Base-by-base conservation (phyloP, 2,329 filamentous ascomycete species). In the Paecilomyces formosus region DNA sequence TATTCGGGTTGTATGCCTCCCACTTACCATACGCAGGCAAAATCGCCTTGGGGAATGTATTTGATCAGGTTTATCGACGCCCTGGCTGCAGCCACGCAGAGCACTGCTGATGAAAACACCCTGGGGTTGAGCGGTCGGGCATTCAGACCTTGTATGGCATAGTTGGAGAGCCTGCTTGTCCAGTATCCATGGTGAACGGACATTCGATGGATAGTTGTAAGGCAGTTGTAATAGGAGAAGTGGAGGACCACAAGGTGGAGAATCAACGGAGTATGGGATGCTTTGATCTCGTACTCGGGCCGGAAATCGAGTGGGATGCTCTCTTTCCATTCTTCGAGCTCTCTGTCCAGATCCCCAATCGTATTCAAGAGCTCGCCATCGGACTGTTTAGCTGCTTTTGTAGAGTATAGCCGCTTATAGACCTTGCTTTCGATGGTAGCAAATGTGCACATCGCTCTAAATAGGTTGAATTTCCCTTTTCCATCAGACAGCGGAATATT, bases 151-250 rank as follows among this genome's bases (percentile, higher is more conserved):
- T 96, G 90, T 58, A 97, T 94, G 15, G 94, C 94, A 69, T 92
- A 97, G 68, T 97, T 93, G 39, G 92, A 96, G 49, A 99, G 77
- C 39, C 94, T 85, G 69, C 90, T 97, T 1, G 93, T 97, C 94
- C 94, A 99, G 76, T 96, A 97, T 13, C 94, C 94, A 70, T 97
- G 92, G 67, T 97, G 94, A 30, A 97, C 89, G 50, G 91, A 96
- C 94, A 97, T 99, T 55, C 94, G 90, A 72, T 99, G 94, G 63
- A 99, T 97, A 0, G 94, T 99, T 0, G 93, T 97, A 55, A 99
- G 78, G 67, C 92, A 97, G 72, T 99, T 99, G 79, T 97, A 97
- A 75, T 99, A 99, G 1, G 91, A 88, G 68, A 99, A 95, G 73
- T 99, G 94, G 59, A 99, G 79, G 72, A 96, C 90, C 61, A 96